A percentile compares a stretch with the other conserved stretches of the same genome.
phyloP scores from a whole-genome alignment of 768 basidiomycete genomes.

The Russula dissimulans region DNA sequence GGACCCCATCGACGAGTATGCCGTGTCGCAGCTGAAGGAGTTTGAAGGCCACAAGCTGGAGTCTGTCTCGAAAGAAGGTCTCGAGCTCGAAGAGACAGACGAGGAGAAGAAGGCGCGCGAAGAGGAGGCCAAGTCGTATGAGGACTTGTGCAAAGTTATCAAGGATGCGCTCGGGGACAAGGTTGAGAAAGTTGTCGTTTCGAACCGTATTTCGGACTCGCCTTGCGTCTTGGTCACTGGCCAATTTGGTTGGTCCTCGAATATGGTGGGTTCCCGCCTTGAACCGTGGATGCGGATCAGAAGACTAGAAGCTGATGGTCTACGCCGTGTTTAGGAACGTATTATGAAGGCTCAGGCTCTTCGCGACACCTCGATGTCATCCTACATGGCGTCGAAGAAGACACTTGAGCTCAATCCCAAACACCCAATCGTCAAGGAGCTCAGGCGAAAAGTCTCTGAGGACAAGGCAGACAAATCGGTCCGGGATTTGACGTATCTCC shows the following conservation, averaged over 20 bases:
- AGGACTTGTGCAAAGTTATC: conserved; percentile 86
- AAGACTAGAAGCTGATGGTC: not conserved
- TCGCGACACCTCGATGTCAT: conserved; percentile 94
- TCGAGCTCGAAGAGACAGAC: conserved; percentile 98
- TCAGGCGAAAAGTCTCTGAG: conserved; percentile 90
- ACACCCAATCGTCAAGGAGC: conserved; percentile 92
- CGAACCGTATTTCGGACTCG: conserved; percentile 95
- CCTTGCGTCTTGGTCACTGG: conserved; percentile 97
- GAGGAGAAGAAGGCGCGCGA: conserved; percentile 93
- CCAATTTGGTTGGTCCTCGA: conserved; percentile 99
- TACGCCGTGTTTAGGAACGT: conserved; percentile 49
- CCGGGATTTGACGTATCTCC: conserved; percentile 87
- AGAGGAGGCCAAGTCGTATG: conserved; percentile 72
- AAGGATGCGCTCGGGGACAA: conserved; percentile 99
- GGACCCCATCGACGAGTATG: conserved; percentile 99
- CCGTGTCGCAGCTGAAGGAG: conserved; percentile 97
- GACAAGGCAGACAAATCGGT: conserved; percentile 99
- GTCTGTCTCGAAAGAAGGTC: conserved; percentile 97
- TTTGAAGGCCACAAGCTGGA: conserved; percentile 97
- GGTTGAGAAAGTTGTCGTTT: conserved; percentile 98
- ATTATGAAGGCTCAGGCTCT: conserved; percentile 99
- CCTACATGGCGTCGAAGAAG: conserved; percentile 99
- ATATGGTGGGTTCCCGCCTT: conserved; percentile 59
- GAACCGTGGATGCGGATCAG: too few relatives aligned
- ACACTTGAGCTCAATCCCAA: conserved; percentile 91